Conservation (phyloP, 2,329 filamentous ascomycete genomes). For the Fusarium devonianum region DNA sequence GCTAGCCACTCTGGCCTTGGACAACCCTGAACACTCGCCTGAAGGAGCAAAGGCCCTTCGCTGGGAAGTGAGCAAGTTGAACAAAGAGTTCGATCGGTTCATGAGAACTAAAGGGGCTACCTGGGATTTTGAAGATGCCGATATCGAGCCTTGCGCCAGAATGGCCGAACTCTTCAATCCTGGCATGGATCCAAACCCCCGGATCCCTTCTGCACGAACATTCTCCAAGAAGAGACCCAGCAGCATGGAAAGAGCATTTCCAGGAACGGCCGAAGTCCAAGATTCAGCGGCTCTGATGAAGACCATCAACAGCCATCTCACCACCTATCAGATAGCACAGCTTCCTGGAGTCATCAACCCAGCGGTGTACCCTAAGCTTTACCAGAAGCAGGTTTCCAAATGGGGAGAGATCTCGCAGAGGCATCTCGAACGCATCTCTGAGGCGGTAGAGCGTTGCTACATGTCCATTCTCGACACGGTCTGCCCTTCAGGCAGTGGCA, state of each 20-base stretch:
- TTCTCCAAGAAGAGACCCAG: background rate
- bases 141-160: constrained; percentile 20
- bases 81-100: constrained; percentile 38
- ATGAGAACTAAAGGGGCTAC: constrained; percentile 41
- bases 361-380: constrained; percentile 42
- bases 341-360: constrained; percentile 47
- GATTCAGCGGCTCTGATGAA: constrained; percentile 8
- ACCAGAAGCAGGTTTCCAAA: constrained; percentile 43
- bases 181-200: background rate
- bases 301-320: constrained; percentile 39
- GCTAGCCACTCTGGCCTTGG: constrained; percentile 30
- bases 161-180: background rate
- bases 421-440: constrained; percentile 37
- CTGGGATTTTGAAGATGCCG: constrained; percentile 39
- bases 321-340: constrained; percentile 40
- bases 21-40: constrained; percentile 36
- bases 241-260: constrained; percentile 3
- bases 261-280: background rate
- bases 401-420: constrained; percentile 41
- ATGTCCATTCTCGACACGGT: constrained; percentile 20
- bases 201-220: background rate
- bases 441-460: constrained; percentile 24
- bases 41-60: constrained; percentile 37
- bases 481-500: constrained; percentile 27
- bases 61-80: constrained; percentile 25